A percentile compares a stretch with the other conserved stretches of the same genome.
phyloP scores from a whole-genome alignment of 257 asterid genomes.

The Solanum chmielewskii region DNA sequence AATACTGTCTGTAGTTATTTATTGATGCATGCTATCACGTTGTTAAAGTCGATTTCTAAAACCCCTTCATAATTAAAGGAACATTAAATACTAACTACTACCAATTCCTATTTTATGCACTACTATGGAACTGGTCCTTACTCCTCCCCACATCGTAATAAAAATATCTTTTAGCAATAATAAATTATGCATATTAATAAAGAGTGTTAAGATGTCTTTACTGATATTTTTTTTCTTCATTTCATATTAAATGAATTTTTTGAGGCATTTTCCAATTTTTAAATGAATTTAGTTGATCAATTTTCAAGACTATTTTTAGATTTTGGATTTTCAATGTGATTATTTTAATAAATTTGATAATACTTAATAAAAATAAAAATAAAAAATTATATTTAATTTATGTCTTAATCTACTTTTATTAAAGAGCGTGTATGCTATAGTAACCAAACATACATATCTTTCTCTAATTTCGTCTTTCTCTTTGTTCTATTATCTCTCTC shows the following conservation, averaged over 20 bases:
- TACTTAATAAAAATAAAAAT: no score
- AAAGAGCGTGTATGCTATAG: neutral
- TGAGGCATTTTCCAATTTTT: accelerated
- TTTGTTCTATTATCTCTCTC: neutral
- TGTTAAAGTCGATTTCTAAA: neutral
- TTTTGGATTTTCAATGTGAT: no score
- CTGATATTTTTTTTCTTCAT: no score
- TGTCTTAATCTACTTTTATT: no score
- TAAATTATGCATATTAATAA: no score
- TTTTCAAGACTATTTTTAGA: no score
- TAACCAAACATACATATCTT: neutral
- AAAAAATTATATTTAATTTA: no score
- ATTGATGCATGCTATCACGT: neutral
- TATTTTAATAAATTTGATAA: no score
- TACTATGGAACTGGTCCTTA: neutral
- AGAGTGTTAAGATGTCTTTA: accelerated
- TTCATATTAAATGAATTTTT: no score
- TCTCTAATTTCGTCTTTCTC: neutral
- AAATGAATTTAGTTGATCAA: accelerated
- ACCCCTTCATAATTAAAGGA: neutral
- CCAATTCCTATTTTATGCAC: neutral
- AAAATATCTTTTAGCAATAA: no score
- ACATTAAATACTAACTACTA: neutral
- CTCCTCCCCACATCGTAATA: neutral
- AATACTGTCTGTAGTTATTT: neutral